phyloP scores from a whole-genome alignment of 768 basidiomycete species.

The Russula lepida region DNA sequence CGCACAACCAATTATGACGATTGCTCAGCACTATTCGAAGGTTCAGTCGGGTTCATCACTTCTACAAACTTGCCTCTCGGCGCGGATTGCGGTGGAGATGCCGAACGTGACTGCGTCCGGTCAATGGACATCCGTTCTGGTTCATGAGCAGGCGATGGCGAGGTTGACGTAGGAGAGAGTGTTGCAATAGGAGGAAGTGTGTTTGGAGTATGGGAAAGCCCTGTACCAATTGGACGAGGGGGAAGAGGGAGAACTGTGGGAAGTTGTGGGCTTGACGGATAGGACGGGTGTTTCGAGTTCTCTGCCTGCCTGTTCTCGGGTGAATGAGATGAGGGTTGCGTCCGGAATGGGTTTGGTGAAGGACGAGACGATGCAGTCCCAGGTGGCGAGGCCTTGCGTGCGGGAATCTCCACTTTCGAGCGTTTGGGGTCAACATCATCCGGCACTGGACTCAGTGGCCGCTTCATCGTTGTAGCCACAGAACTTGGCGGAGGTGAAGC shows the following conservation, averaged over 20 bases:
- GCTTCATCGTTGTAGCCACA: conserved; percentile 41
- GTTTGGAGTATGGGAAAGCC: conserved; percentile 34
- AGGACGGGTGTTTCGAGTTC: conserved; percentile 20
- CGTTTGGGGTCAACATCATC: conserved; percentile 55
- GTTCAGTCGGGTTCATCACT: conserved; percentile 44
- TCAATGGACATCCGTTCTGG: conserved; percentile 45
- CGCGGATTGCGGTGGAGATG: conserved; percentile 35
- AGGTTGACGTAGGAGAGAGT: conserved; percentile 51
- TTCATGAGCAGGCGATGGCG: conserved; percentile 39
- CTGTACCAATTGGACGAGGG: conserved; percentile 59
- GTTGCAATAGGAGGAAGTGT: conserved; percentile 66
- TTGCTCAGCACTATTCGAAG: conserved; percentile 31
- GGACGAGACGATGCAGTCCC: conserved; percentile 40
- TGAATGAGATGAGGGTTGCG: conserved; percentile 60
- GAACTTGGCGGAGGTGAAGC: conserved; percentile 47
- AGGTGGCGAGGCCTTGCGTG: conserved; percentile 50
- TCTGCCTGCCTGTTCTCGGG: conserved; percentile 47
- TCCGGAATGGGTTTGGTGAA: conserved; percentile 67
- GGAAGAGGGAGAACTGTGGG: conserved; percentile 63
- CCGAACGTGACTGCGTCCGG: conserved; percentile 35
- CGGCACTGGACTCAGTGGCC: conserved; percentile 57
- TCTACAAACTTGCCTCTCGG: conserved; percentile 47
- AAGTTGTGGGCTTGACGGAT: conserved; percentile 45
- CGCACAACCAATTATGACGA: conserved; percentile 17
- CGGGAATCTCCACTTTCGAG: conserved; percentile 44